Base-by-base conservation (phyloP, 108 stramenopile genomes). In the Cyclotella distinguenda region DNA sequence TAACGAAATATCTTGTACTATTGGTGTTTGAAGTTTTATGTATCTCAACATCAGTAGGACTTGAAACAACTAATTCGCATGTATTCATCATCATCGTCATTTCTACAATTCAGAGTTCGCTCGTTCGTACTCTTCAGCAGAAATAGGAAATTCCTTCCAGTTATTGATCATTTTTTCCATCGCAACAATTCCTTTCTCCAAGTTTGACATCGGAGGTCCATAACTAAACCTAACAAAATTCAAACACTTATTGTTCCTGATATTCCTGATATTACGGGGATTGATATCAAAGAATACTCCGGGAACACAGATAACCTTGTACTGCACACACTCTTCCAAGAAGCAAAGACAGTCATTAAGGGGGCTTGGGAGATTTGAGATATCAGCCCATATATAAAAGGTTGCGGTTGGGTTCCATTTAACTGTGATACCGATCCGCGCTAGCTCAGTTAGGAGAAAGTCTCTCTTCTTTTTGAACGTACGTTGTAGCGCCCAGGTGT, bases 231-330 rank as follows among this genome's bases (percentile, higher is more conserved):
- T 69, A 22, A 76, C 74, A 39, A 70, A 64, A 11, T 34, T 40
- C 13, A 76, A 64, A 43, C 74, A 76, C 40, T 64, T 76, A 45
- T 68, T 76, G 5, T 42, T 4, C 15, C 18, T 38, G 22, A 76
- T 22, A 40, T 54, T 49, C n/a, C 74, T 55, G 8, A 70, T 67
- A n/a, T 59, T 38, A 16, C 70, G 35, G 0, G 79, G 79, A 48
- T 79, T 80, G 23, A 73, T 60, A 32, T 80, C 74, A 27, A 80
- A 80, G 26, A 80, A 80, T 16, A 80, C 66, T 32, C 69, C 79
- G 21, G 79, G 79, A 35, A 79, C 78, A 63, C 62, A 65, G 23
- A 79, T 79, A 10, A 79, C 57, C 35, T 72, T 71, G 38, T 73
- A 36, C 27, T 74, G 68, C 21, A 72, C 72, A 63, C 78, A 79